phyloP scores from a whole-genome alignment of 495 filamentous ascomycete species.

The Elaphomyces granulatus region DNA sequence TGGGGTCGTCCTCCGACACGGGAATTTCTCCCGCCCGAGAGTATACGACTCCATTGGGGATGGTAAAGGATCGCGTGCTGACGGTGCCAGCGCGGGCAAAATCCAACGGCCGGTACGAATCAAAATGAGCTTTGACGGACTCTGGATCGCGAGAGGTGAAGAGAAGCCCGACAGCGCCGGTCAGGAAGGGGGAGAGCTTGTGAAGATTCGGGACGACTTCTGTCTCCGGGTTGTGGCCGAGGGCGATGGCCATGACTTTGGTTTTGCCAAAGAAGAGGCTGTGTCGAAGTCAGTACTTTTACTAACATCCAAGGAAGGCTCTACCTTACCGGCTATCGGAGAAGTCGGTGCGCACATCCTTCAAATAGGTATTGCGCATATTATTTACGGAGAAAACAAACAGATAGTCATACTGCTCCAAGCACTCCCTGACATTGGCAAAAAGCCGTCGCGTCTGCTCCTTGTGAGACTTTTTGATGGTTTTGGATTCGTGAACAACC shows the following conservation, averaged over 20 bases:
- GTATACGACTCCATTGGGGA: constrained; percentile 67
- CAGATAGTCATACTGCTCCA: constrained; percentile 75
- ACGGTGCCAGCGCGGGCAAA: constrained; percentile 77
- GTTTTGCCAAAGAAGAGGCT: constrained; percentile 98
- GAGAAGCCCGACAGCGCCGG: constrained; percentile 75
- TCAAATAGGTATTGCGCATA: constrained; percentile 97
- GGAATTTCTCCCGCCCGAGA: constrained; percentile 64
- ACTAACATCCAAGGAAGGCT: background rate
- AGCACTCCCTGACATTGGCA: constrained; percentile 69
- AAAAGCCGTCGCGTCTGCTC: constrained; percentile 82
- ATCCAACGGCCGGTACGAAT: constrained; percentile 50
- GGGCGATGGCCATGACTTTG: constrained; percentile 90
- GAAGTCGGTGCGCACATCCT: constrained; percentile 75
- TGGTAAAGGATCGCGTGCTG: constrained; percentile 55
- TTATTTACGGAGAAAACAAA: constrained; percentile 92
- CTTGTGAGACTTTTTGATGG: constrained; percentile 76
- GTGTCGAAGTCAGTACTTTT: background rate
- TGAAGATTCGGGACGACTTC: constrained; percentile 63
- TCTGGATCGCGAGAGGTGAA: constrained; percentile 63
- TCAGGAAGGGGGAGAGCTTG: constrained; percentile 52
- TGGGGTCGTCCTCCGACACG: constrained; percentile 63
- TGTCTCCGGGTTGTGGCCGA: constrained; percentile 58
- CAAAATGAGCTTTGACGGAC: constrained; percentile 54
- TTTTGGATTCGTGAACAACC: constrained; percentile 76
- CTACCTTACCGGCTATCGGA: constrained; percentile 60